phyloP scores from a whole-genome alignment of 805 yeast species.

The Candida ascalaphidarum region DNA sequence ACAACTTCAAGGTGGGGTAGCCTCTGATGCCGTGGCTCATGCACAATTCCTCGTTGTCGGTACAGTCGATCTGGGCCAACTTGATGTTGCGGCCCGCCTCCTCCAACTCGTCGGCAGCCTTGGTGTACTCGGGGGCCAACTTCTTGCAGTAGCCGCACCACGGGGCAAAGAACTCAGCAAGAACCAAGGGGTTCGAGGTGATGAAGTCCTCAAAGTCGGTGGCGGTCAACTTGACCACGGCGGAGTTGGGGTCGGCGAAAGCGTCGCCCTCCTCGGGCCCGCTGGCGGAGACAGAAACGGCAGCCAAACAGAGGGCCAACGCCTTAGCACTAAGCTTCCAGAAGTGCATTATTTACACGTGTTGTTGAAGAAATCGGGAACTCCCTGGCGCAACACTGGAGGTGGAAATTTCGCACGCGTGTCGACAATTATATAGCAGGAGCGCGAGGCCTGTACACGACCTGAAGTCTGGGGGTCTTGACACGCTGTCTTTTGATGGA shows the following conservation, averaged over 20 bases:
- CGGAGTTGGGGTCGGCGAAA: constrained; percentile 72
- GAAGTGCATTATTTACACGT: constrained; percentile 31
- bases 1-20: constrained; percentile 76
- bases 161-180: constrained; percentile 88
- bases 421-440: too few species aligned
- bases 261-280: constrained; percentile 49
- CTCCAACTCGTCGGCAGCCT: constrained; percentile 60
- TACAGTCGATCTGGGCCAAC: constrained; percentile 82
- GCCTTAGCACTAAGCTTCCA: constrained; percentile 30
- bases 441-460: too few species aligned
- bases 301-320: constrained; percentile 28
- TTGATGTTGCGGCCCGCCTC: constrained; percentile 48
- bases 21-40: constrained; percentile 62
- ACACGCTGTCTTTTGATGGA: too few species aligned
- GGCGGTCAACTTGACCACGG: constrained; percentile 72
- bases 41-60: constrained; percentile 68
- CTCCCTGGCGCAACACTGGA: too few species aligned
- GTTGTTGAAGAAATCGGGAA: neutral
- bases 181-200: constrained; percentile 63
- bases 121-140: constrained; percentile 70
- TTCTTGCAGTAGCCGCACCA: constrained; percentile 98
- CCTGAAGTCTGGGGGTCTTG: too few species aligned
- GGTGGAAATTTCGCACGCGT: too few species aligned
- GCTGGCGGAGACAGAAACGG: constrained; percentile 24
- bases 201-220: constrained; percentile 61